Evolutionary conservation across 2,329 filamentous ascomycete species (phyloP), one percentile per base, ranked within the genome.

Genomic region (Fusarium sp.): DNA sequence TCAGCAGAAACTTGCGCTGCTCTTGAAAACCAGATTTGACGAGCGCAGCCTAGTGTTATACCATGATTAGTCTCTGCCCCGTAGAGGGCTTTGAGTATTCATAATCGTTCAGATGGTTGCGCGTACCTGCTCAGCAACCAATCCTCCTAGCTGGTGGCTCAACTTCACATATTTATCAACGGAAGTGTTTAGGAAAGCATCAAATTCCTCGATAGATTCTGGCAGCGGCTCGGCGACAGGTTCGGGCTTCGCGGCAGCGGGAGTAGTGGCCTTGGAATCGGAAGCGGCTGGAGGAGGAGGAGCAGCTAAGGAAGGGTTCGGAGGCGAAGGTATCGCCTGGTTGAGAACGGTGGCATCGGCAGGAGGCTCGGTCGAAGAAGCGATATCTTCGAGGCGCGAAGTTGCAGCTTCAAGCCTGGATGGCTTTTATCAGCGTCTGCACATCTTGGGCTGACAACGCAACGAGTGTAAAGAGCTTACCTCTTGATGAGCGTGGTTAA

Each of bases 401-500:
- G 96, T 99, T 42, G 96, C 96, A 81, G 96, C 96, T 88, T 99
- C 96, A 77, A 99, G 93, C 84, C 96, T 99, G 33, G 81, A 75
- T 73, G 63, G 85, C 79, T 63, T 86, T 79, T 66, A 83, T 90
- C 81, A 90, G 88, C 78, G 81, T 74, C 61, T 59, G 41, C 12
- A 18, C 33, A 41, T n/a, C 39, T 29, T 19, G 23, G 38, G 16
- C 18, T 25, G 31, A n/a, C 44, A 52, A 39, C 15, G 31, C 11
- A 21, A 35, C 9, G n/a, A 39, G 38, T 19, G 38, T 29, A 37
- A 45, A 39, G 33, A 44, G 48, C 37, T 78, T 89, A 98, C 96
- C 96, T 91, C 89, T 99, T 99, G 86, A 99, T 98, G 79, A 99
- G 90, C 60, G 96, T 99, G 39, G 94, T 97, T 72, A 99, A 86